Conservation (phyloP, 257 asterid genomes). For the Linderniella brevidens region DNA sequence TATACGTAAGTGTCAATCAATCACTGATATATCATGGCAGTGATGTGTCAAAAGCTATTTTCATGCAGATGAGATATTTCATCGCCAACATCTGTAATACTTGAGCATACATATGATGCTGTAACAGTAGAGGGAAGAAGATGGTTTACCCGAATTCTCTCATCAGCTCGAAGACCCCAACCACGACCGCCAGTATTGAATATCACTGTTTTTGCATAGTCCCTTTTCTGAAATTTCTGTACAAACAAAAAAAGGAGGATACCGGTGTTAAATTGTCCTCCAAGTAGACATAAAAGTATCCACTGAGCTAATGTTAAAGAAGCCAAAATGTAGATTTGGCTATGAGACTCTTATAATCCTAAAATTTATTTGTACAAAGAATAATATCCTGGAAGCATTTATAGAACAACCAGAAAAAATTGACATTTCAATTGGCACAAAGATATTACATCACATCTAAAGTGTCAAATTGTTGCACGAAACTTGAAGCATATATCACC, state of each 20-base stretch:
- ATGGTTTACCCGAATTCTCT: conserved; percentile 45
- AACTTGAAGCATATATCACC: too few species aligned
- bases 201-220: conserved; percentile 58
- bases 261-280: conserved; percentile 13
- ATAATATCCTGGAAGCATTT: too few species aligned
- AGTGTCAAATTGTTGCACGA: too few species aligned
- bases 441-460: too few species aligned
- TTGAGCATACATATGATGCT: too few species aligned
- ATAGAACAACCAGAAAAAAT: too few species aligned
- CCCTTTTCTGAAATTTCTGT: conserved; percentile 77
- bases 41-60: conserved; percentile 3
- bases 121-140: background rate
- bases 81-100: conserved; percentile 1
- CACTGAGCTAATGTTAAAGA: background rate
- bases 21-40: conserved; percentile 6
- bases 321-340: background rate
- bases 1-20: too few species aligned
- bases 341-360: too few species aligned
- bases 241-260: conserved; percentile 12
- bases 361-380: too few species aligned
- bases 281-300: conserved; percentile 6
- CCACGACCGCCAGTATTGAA: conserved; percentile 85
- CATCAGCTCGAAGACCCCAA: conserved; percentile 83
- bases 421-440: too few species aligned
- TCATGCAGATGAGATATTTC: conserved; percentile 9